phyloP scores from a whole-genome alignment of 192 early-diverging fungal genomes.

The Entomortierella beljakovae region DNA sequence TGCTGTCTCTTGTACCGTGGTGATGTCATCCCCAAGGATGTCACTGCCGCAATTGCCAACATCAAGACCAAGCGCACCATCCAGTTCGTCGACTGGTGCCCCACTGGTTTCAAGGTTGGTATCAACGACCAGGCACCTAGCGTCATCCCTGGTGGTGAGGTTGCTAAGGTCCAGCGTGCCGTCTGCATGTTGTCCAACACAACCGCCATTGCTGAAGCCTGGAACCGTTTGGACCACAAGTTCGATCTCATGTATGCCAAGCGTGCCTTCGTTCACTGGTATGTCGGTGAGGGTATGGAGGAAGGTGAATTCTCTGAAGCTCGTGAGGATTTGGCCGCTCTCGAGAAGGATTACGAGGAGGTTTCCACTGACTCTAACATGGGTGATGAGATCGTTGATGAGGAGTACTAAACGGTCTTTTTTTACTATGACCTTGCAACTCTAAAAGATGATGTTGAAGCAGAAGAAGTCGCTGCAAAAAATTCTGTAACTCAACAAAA shows the following conservation, averaged over 20 bases:
- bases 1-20: conserved; percentile 99
- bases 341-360: conserved; percentile 99
- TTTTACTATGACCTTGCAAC: not conserved
- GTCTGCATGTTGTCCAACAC: conserved; percentile 99
- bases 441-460: not conserved
- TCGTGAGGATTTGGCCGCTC: conserved; percentile 99
- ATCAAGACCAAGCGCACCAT: conserved; percentile 98
- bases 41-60: conserved; percentile 90
- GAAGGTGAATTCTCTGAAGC: conserved; percentile 99
- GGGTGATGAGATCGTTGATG: conserved; percentile 71
- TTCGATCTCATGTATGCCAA: conserved; percentile 99
- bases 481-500: not conserved
- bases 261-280: conserved; percentile 99
- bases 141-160: conserved; percentile 92
- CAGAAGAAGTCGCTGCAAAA: not conserved
- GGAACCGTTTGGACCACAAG: conserved; percentile 99
- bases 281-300: conserved; percentile 99
- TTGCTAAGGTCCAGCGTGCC: conserved; percentile 95
- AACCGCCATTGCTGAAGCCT: conserved; percentile 99
- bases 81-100: conserved; percentile 99
- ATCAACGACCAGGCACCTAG: conserved; percentile 96
- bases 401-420: conserved; percentile 56
- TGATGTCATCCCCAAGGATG: conserved; percentile 99
- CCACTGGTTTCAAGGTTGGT: conserved; percentile 99
- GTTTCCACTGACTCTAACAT: conserved; percentile 96